Percentiles rank a stretch among this genome's conserved stretches.
phyloP scores from a whole-genome alignment of 495 filamentous ascomycete species.

The Talaromyces trachyspermus region DNA sequence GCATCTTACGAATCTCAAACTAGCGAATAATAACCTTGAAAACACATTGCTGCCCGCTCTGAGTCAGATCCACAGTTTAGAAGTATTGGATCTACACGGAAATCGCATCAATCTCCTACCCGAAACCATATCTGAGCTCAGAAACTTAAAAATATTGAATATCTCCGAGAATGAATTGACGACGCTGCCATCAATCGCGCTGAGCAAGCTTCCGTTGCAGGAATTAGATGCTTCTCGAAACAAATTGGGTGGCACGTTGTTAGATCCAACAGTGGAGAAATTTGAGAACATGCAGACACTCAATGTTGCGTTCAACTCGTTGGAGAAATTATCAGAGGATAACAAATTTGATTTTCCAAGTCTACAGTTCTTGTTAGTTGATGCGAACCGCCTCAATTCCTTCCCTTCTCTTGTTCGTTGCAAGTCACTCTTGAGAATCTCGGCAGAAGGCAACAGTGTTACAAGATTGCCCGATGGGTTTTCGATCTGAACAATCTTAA shows the following conservation, averaged over 20 bases:
- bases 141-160: constrained; percentile 64
- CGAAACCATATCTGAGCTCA: constrained; percentile 52
- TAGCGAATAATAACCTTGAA: constrained; percentile 69
- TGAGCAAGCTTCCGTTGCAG: constrained; percentile 59
- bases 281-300: constrained; percentile 61
- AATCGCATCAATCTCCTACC: constrained; percentile 80
- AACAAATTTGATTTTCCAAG: constrained; percentile 54
- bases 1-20: constrained; percentile 67
- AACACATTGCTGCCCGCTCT: constrained; percentile 55
- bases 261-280: constrained; percentile 49
- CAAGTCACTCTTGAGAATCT: constrained; percentile 61
- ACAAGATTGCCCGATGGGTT: constrained; percentile 68
- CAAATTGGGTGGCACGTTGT: constrained; percentile 61
- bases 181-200: constrained; percentile 56
- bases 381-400: constrained; percentile 63
- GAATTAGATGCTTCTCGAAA: constrained; percentile 78
- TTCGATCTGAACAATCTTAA: constrained; percentile 55
- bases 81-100: constrained; percentile 70
- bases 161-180: constrained; percentile 68
- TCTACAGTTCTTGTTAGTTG: constrained; percentile 65
- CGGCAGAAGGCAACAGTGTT: constrained; percentile 75
- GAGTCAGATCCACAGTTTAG: constrained; percentile 54
- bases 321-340: constrained; percentile 48
- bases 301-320: constrained; percentile 67
- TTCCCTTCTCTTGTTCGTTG: constrained; percentile 68